phyloP scores from a whole-genome alignment of 352 stramenopile species.

The Plasmopara muralis region DNA sequence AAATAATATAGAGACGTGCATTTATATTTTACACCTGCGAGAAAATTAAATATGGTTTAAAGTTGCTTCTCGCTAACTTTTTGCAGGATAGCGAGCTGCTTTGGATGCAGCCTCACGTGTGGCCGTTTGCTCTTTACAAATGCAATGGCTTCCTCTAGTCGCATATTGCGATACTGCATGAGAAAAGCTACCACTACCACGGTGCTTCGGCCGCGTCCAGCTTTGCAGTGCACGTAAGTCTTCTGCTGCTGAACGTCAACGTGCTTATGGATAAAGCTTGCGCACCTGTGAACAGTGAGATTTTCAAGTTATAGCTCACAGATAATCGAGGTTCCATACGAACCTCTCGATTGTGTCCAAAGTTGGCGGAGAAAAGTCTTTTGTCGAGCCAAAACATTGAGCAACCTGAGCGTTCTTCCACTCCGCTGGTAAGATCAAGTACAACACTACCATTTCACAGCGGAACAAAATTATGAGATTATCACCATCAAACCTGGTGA shows the following conservation, averaged over 20 bases:
- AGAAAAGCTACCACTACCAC: constrained; percentile 69
- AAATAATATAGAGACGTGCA: neutral
- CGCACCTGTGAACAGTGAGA: constrained; percentile 28
- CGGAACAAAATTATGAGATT: neutral
- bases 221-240: constrained; percentile 81
- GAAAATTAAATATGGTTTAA: neutral
- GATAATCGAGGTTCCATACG: neutral
- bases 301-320: neutral
- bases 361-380: constrained; percentile 60
- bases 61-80: constrained; percentile 28
- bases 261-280: constrained; percentile 59
- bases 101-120: constrained; percentile 60
- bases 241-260: constrained; percentile 39
- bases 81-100: constrained; percentile 43
- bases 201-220: constrained; percentile 63
- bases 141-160: constrained; percentile 44
- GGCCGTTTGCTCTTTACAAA: constrained; percentile 48
- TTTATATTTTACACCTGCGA: neutral
- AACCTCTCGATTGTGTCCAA: constrained; percentile 53
- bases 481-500: constrained; percentile 32
- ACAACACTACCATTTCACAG: neutral
- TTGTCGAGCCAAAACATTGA: constrained; percentile 60
- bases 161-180: constrained; percentile 51
- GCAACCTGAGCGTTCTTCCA: constrained; percentile 39
- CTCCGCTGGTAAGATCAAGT: constrained; percentile 26